Evolutionary conservation across 148 eudicot species (phyloP).

Genomic region (Amaranthus palmeri): DNA sequence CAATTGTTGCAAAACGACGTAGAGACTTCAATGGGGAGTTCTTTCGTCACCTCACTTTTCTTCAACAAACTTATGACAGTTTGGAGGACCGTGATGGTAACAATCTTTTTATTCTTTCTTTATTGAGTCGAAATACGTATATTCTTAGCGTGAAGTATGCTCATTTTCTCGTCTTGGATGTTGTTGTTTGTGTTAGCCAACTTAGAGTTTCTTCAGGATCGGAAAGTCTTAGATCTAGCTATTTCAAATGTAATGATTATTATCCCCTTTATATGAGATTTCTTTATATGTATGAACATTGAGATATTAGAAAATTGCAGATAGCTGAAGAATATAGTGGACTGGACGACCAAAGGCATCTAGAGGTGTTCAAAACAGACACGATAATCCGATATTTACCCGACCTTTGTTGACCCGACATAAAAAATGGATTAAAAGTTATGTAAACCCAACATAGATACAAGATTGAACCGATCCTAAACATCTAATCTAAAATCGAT

Average conservation of each 20-base stretch:
- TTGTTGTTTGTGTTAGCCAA: neutral
- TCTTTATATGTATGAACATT: neutral
- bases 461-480: no score
- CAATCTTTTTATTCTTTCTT: neutral
- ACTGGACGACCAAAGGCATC: no score
- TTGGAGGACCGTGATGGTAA: constrained; percentile 96
- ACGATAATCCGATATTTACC: no score
- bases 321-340: neutral
- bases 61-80: constrained; percentile 63
- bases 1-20: constrained; percentile 79
- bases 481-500: no score
- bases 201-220: neutral
- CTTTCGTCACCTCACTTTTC: constrained; percentile 67
- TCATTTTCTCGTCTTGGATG: no score
- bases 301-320: neutral
- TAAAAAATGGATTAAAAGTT: no score
- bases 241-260: neutral
- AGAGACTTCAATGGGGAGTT: constrained; percentile 76
- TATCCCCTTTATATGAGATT: neutral
- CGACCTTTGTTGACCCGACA: no score
- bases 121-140: neutral
- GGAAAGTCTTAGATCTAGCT: neutral
- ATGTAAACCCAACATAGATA: no score
- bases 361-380: neutral
- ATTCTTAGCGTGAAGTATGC: neutral